Evolutionary conservation across 257 asterid species (phyloP).

Genomic region (Apocynum venetum): DNA sequence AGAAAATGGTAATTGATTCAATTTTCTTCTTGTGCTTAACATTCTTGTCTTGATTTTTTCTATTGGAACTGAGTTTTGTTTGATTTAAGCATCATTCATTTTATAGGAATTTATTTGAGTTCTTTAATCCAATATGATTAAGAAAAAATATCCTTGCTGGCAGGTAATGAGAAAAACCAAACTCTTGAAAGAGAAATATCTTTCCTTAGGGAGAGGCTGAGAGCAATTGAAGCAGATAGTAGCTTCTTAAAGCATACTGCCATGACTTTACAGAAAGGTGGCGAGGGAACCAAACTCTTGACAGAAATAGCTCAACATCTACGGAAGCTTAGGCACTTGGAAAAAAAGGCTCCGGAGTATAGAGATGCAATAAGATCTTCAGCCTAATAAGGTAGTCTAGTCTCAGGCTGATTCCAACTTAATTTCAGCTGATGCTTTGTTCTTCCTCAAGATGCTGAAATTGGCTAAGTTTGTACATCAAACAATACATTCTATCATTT

Average conservation of each 20-base stretch:
- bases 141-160: not conserved
- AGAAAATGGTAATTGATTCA: slow-evolving; percentile 33
- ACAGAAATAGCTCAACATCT: slow-evolving; percentile 80
- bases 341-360: slow-evolving; percentile 10
- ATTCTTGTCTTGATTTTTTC: not conserved
- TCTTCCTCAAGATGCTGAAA: too few relatives aligned
- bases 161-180: slow-evolving; percentile 32
- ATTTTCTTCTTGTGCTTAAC: not conserved
- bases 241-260: slow-evolving; percentile 82
- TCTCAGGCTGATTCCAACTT: too few relatives aligned
- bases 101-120: not conserved
- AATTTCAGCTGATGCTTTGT: too few relatives aligned
- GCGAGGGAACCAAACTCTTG: slow-evolving; percentile 67
- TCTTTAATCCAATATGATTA: not conserved
- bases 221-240: slow-evolving; percentile 81
- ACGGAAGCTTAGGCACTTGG: slow-evolving; percentile 40
- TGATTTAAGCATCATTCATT: not conserved
- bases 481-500: too few relatives aligned
- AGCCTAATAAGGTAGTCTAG: slow-evolving; percentile 7
- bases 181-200: slow-evolving; percentile 58
- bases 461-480: too few relatives aligned
- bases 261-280: slow-evolving; percentile 66
- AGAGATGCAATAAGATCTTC: slow-evolving; percentile 7
- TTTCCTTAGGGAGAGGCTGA: slow-evolving; percentile 54
- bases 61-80: not conserved